phyloP scores from a whole-genome alignment of 345 rosid genomes.

The Arabis alpina region DNA sequence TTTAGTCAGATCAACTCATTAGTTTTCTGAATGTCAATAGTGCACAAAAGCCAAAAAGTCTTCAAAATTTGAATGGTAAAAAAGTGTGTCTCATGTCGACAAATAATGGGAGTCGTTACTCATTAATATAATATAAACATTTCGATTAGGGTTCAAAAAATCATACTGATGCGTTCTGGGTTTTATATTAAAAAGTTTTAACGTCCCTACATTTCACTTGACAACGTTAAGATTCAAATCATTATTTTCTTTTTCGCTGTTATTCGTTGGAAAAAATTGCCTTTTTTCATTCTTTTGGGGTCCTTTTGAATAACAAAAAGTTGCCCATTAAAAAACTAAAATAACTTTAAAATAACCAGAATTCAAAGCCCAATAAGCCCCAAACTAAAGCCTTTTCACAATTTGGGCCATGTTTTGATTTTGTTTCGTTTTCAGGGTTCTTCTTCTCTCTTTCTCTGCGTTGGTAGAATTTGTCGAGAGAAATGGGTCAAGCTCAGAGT shows the following conservation, averaged over 20 bases:
- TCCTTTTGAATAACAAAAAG: neutral
- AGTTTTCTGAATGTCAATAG: neutral
- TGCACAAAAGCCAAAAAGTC: neutral
- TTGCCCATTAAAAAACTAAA: neutral
- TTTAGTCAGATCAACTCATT: neutral
- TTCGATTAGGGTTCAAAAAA: constrained; percentile 3
- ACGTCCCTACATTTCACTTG: constrained; percentile 32
- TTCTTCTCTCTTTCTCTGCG: neutral
- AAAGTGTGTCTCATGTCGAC: neutral
- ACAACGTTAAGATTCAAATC: constrained; percentile 38
- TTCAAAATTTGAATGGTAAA: constrained; percentile 20
- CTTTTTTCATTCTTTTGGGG: neutral
- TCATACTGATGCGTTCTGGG: constrained; percentile 8
- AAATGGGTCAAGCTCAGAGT: constrained; percentile 71
- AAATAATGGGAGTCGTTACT: constrained; percentile 30
- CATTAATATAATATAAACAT: constrained; percentile 3
- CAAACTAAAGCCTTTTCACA: too few relatives aligned
- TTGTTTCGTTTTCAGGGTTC: neutral
- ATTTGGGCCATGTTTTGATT: constrained; percentile 22
- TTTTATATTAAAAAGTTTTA: constrained; percentile 25
- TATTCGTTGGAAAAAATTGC: neutral
- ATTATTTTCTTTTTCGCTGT: constrained; percentile 22
- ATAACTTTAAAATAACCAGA: neutral
- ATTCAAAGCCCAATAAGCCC: constrained; percentile 13
- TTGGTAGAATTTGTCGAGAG: neutral